A percentile compares a stretch with the other conserved stretches of the same genome.
These are phyloP conservation scores for Agrocybe praecox DNA, from an alignment of 768 basidiomycete genomes.

Conservation along the genomic window DNA sequence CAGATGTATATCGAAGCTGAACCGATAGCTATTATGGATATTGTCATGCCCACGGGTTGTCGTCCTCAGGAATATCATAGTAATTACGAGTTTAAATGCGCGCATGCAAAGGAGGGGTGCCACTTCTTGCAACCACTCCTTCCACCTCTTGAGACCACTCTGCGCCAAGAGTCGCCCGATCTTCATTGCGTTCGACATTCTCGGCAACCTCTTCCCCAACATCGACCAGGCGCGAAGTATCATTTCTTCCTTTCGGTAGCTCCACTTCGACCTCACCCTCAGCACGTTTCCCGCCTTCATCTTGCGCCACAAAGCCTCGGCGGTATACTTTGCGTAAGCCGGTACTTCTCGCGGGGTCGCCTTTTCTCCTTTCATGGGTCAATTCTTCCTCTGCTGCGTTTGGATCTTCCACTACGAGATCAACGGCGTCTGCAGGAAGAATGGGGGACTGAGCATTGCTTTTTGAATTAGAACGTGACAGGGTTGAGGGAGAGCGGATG, in stretches of 20 bases:
- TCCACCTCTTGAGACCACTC: constrained; percentile 24
- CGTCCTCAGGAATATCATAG: constrained; percentile 40
- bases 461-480: constrained; percentile 34
- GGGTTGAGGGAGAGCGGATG: constrained; percentile 29
- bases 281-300: constrained; percentile 23
- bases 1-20: constrained; percentile 12
- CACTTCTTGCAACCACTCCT: constrained; percentile 32
- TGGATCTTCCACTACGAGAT: constrained; percentile 79
- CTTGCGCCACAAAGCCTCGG: constrained; percentile 44
- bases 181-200: constrained; percentile 23
- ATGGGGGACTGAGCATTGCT: constrained; percentile 21
- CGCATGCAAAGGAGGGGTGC: constrained; percentile 50
- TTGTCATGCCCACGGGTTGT: constrained; percentile 61
- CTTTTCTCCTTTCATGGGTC: constrained; percentile 56
- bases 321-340: constrained; percentile 56
- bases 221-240: constrained; percentile 30
- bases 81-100: constrained; percentile 31
- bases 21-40: constrained; percentile 7
- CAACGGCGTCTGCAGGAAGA: constrained; percentile 78
- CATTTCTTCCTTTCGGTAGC: constrained; percentile 23
- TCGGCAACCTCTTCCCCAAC: constrained; percentile 43
- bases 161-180: constrained; percentile 9
- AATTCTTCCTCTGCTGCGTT: constrained; percentile 55
- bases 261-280: constrained; percentile 46
- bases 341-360: constrained; percentile 54